Percentiles rank a stretch among this genome's conserved stretches.
phyloP scores from a whole-genome alignment of 2,329 filamentous ascomycete species.

The Fusarium sp. region DNA sequence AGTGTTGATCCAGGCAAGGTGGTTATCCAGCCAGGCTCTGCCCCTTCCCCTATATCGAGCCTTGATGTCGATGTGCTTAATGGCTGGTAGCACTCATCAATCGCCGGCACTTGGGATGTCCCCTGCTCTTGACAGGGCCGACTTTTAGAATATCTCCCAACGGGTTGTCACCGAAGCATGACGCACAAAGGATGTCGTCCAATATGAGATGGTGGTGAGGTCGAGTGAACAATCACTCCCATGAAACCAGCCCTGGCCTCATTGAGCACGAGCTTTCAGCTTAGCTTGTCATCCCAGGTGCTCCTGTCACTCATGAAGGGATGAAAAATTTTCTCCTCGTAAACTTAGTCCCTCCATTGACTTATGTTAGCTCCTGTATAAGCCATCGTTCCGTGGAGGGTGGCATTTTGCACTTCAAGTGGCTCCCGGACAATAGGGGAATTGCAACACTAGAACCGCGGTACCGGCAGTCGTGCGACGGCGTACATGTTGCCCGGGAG shows the following conservation, averaged over 20 bases:
- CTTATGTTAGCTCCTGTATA: constrained; percentile 1
- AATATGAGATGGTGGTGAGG: constrained; percentile 23
- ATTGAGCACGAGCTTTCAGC: constrained; percentile 23
- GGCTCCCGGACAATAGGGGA: constrained; percentile 21
- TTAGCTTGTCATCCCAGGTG: constrained; percentile 6
- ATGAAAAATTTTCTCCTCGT: constrained; percentile 5
- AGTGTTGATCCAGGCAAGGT: constrained; percentile 10
- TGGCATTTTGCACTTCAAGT: constrained; percentile 20
- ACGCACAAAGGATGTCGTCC: constrained; percentile 7
- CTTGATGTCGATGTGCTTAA: constrained; percentile 21
- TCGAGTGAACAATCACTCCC: constrained; percentile 3
- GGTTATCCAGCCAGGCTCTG: constrained; percentile 13
- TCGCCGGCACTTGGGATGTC: constrained; percentile 8
- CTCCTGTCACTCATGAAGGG: constrained; percentile 1
- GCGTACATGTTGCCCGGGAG: constrained; percentile 18
- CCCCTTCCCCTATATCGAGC: constrained; percentile 15
- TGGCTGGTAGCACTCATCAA: constrained; percentile 23
- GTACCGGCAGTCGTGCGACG: constrained; percentile 32
- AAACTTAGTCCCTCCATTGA: constrained; percentile 1
- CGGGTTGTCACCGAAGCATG: constrained; percentile 17
- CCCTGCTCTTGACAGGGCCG: constrained; percentile 37
- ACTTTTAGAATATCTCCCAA: constrained; percentile 1
- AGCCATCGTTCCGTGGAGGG: constrained; percentile 12
- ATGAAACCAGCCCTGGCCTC: constrained; percentile 7
- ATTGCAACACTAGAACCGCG: constrained; percentile 28